Conservation (phyloP, 768 basidiomycete genomes). For the Clavaria fumosa region DNA sequence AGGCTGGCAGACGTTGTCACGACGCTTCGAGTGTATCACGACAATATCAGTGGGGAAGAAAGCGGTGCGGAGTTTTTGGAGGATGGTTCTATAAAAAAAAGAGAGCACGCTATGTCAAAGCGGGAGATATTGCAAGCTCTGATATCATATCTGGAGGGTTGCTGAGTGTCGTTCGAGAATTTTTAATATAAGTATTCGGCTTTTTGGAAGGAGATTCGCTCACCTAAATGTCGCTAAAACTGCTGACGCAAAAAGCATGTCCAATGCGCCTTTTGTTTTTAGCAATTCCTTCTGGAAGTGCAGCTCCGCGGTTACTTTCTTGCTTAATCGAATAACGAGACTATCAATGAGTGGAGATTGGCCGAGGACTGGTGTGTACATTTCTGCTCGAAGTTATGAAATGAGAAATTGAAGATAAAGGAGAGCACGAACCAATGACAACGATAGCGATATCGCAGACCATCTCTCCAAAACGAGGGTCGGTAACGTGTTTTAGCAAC, state of each 20-base stretch:
- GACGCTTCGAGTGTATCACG: constrained; percentile 55
- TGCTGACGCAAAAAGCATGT: constrained; percentile 71
- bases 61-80: too few relatives aligned
- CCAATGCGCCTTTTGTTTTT: constrained; percentile 72
- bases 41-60: constrained; percentile 51
- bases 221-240: constrained; percentile 9
- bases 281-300: constrained; percentile 77
- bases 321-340: constrained; percentile 64
- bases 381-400: constrained; percentile 36
- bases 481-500: constrained; percentile 68
- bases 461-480: constrained; percentile 86
- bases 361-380: constrained; percentile 85
- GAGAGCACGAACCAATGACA: constrained; percentile 55
- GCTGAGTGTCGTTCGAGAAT: constrained; percentile 8
- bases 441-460: constrained; percentile 68
- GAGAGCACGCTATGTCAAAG: constrained; percentile 32
- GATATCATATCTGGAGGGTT: constrained; percentile 38
- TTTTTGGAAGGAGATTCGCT: not conserved
- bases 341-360: constrained; percentile 88
- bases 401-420: constrained; percentile 2
- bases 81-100: constrained; percentile 14
- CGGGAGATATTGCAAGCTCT: constrained; percentile 56
- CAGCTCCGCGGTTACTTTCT: constrained; percentile 75
- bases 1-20: constrained; percentile 54
- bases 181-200: constrained; percentile 1